Conservation (phyloP, 495 filamentous ascomycete species). For the Podospora appendiculata region DNA sequence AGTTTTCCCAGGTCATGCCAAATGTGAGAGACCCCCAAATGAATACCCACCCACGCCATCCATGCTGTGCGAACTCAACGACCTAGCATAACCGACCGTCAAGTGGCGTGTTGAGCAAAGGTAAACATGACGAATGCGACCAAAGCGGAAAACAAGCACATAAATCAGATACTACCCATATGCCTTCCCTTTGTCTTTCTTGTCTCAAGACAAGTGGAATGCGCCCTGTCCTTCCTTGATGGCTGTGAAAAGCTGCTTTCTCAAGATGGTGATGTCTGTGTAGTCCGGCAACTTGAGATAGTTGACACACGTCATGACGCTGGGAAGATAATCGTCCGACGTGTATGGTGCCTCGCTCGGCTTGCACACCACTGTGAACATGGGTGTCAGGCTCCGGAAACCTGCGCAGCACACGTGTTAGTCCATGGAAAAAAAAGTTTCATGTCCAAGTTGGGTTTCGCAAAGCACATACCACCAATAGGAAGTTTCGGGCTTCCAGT, state of each 20-base stretch:
- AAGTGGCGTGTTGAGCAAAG: not conserved
- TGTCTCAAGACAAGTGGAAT: constrained; percentile 80
- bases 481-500: constrained; percentile 98
- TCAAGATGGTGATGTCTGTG: constrained; percentile 68
- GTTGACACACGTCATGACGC: constrained; percentile 99
- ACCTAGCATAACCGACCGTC: not conserved
- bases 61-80: constrained; percentile 2
- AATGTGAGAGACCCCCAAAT: no score
- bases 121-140: not conserved
- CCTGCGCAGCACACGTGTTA: constrained; percentile 44
- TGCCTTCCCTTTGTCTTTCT: not conserved
- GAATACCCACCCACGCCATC: constrained; percentile 5
- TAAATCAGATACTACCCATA: not conserved
- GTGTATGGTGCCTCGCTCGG: constrained; percentile 91
- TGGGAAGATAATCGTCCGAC: constrained; percentile 94
- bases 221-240: constrained; percentile 98
- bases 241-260: constrained; percentile 67
- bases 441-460: not conserved
- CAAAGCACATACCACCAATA: constrained; percentile 72
- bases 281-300: constrained; percentile 99
- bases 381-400: constrained; percentile 92
- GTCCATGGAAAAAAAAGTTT: not conserved
- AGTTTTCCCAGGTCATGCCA: no score
- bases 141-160: not conserved
- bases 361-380: constrained; percentile 98